Percentiles rank a stretch among this genome's conserved stretches.
Conservation (phyloP, 768 basidiomycete species). For the Boletellus emodensis region DNA sequence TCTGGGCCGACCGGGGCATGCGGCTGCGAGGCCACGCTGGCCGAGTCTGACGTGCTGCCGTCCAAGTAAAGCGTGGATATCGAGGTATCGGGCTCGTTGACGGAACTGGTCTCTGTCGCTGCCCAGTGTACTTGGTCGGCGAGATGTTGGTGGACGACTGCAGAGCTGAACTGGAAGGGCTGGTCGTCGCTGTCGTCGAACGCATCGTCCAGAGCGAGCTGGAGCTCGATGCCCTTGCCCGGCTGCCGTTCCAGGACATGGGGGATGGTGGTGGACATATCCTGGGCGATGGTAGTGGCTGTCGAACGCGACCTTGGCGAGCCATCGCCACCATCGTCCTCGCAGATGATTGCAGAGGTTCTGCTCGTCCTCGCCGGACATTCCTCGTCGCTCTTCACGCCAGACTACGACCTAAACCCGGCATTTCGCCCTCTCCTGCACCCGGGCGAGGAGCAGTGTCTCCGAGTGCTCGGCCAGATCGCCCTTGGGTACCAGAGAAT, state of each 20-base stretch:
- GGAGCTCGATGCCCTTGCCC: slow-evolving; percentile 21
- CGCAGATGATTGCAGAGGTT: slow-evolving; percentile 80
- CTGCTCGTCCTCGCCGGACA: slow-evolving; percentile 86
- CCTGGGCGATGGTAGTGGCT: background rate
- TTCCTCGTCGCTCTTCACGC: slow-evolving; percentile 75
- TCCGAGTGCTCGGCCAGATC: slow-evolving; percentile 76
- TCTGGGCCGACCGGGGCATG: slow-evolving; percentile 16
- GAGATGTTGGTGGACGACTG: slow-evolving; percentile 60
- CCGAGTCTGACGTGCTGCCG: slow-evolving; percentile 21
- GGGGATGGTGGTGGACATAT: slow-evolving; percentile 14
- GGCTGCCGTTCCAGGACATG: slow-evolving; percentile 21
- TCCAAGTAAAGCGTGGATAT: slow-evolving; percentile 60
- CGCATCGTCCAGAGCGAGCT: slow-evolving; percentile 60
- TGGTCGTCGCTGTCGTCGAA: slow-evolving; percentile 56
- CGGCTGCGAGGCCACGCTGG: slow-evolving; percentile 23
- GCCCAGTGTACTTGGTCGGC: slow-evolving; percentile 43
- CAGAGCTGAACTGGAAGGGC: slow-evolving; percentile 52
- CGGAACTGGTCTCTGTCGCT: slow-evolving; percentile 24
- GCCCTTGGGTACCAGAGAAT: slow-evolving; percentile 74
- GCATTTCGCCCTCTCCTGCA: slow-evolving; percentile 72
- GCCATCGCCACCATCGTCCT: background rate
- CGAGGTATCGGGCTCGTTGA: slow-evolving; percentile 39
- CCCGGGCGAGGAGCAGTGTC: slow-evolving; percentile 81
- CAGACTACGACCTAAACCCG: slow-evolving; percentile 54
- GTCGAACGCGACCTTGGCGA: background rate